Evolutionary conservation across 1,284 basidiomycete genomes (phyloP).

Genomic region (Tremellales sp.): DNA sequence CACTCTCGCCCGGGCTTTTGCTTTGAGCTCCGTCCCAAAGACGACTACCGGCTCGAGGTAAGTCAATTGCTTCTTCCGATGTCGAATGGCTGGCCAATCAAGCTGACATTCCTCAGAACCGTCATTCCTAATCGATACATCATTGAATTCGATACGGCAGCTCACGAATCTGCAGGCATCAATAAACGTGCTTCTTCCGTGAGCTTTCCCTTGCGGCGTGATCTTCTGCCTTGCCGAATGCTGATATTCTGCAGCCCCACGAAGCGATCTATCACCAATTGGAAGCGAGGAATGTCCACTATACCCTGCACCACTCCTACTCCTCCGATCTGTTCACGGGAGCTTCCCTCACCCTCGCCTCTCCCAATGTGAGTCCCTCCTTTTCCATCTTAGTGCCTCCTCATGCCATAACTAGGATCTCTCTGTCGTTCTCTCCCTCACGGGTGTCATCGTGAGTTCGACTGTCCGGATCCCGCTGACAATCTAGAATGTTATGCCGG

Average conservation of each 20-base stretch:
- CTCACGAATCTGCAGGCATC: slow-evolving; percentile 23
- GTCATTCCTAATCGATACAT: slow-evolving; percentile 38
- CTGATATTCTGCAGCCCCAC: slow-evolving; percentile 31
- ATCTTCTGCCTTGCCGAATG: neutral
- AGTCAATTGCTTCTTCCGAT: too few relatives aligned
- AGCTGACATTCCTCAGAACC: too few relatives aligned
- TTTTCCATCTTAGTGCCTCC: neutral
- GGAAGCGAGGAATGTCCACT: slow-evolving; percentile 43
- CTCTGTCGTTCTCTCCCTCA: slow-evolving; percentile 17
- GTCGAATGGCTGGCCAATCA: too few relatives aligned
- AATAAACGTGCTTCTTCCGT: slow-evolving; percentile 14
- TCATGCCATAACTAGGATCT: slow-evolving; percentile 18
- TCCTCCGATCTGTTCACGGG: slow-evolving; percentile 52
- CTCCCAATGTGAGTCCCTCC: slow-evolving; percentile 26
- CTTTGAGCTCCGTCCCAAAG: too few relatives aligned
- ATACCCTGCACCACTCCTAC: slow-evolving; percentile 51
- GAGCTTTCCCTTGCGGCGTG: slow-evolving; percentile 1
- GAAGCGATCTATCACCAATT: slow-evolving; percentile 49
- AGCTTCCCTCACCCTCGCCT: slow-evolving; percentile 47
- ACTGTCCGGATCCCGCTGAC: too few relatives aligned
- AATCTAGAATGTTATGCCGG: too few relatives aligned
- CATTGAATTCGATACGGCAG: slow-evolving; percentile 39
- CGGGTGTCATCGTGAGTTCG: slow-evolving; percentile 34
- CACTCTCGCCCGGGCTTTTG: too few relatives aligned
- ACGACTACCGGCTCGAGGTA: too few relatives aligned